A percentile compares a stretch with the other conserved stretches of the same genome.
These are phyloP conservation scores for Jimgerdemannia lactiflua DNA, from an alignment of 192 early-diverging fungal genomes.

Conservation along the genomic window DNA sequence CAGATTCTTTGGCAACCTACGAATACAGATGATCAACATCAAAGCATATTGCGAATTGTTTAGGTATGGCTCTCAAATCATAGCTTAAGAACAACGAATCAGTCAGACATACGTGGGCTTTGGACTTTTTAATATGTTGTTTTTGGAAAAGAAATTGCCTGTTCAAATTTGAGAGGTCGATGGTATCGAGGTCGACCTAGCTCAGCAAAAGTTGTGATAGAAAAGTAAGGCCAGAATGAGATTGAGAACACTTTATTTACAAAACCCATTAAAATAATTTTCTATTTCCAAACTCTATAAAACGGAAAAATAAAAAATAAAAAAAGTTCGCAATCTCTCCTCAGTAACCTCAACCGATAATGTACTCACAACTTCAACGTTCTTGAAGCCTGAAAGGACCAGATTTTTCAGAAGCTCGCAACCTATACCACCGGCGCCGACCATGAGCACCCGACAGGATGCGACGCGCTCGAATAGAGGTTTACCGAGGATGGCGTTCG, in stretches of 20 bases:
- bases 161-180: slow-evolving; percentile 98
- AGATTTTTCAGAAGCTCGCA: slow-evolving; percentile 98
- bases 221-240: neutral
- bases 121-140: slow-evolving; percentile 89
- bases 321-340: too few relatives aligned
- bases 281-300: too few relatives aligned
- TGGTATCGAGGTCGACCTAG: slow-evolving; percentile 96
- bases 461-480: slow-evolving; percentile 24
- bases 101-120: slow-evolving; percentile 68
- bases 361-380: slow-evolving; percentile 68
- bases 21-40: neutral
- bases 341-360: neutral
- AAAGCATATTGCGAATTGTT: neutral
- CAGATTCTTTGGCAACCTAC: slow-evolving; percentile 80
- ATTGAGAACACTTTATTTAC: too few relatives aligned
- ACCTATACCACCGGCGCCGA: slow-evolving; percentile 95
- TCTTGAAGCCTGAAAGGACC: slow-evolving; percentile 79
- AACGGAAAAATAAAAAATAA: too few relatives aligned
- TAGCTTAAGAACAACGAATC: neutral
- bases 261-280: too few relatives aligned
- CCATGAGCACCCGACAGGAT: slow-evolving; percentile 52
- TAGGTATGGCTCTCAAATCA: neutral
- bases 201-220: neutral
- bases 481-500: slow-evolving; percentile 23
- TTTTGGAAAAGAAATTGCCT: slow-evolving; percentile 99